These are phyloP conservation scores for Solanum raphanifolium DNA, from an alignment of 257 asterid genomes.

Conservation along the genomic window DNA sequence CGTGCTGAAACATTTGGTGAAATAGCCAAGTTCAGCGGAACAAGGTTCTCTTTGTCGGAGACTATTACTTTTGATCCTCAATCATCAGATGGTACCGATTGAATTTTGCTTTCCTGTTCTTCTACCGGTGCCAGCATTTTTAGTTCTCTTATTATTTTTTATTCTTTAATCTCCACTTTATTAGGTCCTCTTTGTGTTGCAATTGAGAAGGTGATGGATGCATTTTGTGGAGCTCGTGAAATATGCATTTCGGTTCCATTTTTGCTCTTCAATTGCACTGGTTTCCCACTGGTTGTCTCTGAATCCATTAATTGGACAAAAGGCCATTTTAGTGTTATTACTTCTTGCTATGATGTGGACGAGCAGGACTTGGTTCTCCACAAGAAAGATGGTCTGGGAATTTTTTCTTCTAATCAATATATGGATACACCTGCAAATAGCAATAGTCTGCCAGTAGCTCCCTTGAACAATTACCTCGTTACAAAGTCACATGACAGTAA, in stretches of 20 bases:
- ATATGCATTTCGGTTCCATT: conserved; percentile 67
- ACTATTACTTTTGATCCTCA: conserved; percentile 62
- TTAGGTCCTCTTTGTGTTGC: conserved; percentile 73
- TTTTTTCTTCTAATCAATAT: conserved; percentile 46
- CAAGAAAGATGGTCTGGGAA: conserved; percentile 66
- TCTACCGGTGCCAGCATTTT: background rate
- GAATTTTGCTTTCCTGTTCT: background rate
- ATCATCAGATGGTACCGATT: conserved; percentile 42
- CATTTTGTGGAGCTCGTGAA: conserved; percentile 95
- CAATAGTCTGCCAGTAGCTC: conserved; percentile 7
- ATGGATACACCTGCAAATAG: conserved; percentile 29
- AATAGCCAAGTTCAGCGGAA: conserved; percentile 77
- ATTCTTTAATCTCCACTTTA: background rate
- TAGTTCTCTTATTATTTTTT: background rate
- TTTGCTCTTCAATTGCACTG: conserved; percentile 83
- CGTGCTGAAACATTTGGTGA: conserved; percentile 79
- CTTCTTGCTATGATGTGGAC: conserved; percentile 73
- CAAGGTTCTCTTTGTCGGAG: conserved; percentile 72
- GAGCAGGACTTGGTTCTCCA: conserved; percentile 37
- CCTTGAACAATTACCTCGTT: conserved; percentile 5
- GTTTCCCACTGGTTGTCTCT: conserved; percentile 70
- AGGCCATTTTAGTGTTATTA: conserved; percentile 52
- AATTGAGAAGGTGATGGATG: conserved; percentile 87
- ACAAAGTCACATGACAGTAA: conserved; percentile 1
- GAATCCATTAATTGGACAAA: conserved; percentile 46